Evolutionary conservation across 2,329 filamentous ascomycete species (phyloP), one percentile per base, ranked within the genome.

Genomic region (Scopulariopsis brevicaulis): DNA sequence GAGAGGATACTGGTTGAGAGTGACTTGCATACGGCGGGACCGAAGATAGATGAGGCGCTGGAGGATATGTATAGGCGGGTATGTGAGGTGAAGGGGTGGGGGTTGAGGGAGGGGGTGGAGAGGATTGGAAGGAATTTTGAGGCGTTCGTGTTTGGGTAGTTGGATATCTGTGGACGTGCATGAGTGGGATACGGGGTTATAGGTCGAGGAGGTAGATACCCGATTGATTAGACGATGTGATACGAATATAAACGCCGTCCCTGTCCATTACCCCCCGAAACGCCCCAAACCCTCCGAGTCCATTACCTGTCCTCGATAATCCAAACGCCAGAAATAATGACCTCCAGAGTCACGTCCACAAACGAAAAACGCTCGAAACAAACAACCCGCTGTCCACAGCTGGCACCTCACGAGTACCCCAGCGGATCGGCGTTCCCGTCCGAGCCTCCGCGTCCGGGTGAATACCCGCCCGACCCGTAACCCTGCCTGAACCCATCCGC

Each of bases 1-100:
- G 82, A 93, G 63, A 80, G 85, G 57, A 74, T 99, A 14, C 77
- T 99, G 22, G 79, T 96, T 2, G 94, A 99, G 71, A 97, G 91
- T 68, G 94, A 99, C 70, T 69, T 96, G 59, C 90, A 97, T 69
- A 81, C 74, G 22, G 94, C 93, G 0, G 94, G 94, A 0, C 77
- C 84, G 1, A 74, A 79, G 55, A 96, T 97, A 89, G 94, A 97
- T 67, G 71, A 74, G 2, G 74, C 83, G 60, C 73, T 99, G 14
- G 88, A 93, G 67, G 80, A 88, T 53, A 86, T 92, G 61, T 83
- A 87, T 58, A 77, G 85, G n/a, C 83, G 80, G 60, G 81, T 97
- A 5, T 96, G 93, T 66, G 70, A 80, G 54, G 76, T 91, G 53
- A 94, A 91, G 63, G 84, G 81, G 1, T 97, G 94, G 93, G 68